Evolutionary conservation across 768 basidiomycete species (phyloP).

Genomic region (Kwoniella sp.): DNA sequence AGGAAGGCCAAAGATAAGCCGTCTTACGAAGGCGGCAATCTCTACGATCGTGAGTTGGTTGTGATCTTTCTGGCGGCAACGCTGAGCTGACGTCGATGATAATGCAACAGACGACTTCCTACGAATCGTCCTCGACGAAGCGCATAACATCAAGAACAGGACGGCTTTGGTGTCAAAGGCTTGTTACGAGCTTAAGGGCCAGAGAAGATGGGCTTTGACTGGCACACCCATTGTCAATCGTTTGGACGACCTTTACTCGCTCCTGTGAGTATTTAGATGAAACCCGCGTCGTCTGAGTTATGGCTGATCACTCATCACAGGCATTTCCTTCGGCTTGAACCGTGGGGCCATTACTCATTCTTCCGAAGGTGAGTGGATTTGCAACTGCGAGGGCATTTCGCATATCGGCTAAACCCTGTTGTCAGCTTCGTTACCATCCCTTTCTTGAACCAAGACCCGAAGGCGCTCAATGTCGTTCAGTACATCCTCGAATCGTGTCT

Average conservation of each 20-base stretch:
- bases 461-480: slow-evolving; percentile 92
- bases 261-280: slow-evolving; percentile 59
- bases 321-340: slow-evolving; percentile 57
- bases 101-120: slow-evolving; percentile 38
- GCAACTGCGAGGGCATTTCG: neutral
- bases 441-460: slow-evolving; percentile 85
- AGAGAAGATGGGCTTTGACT: slow-evolving; percentile 86
- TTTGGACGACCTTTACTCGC: slow-evolving; percentile 85
- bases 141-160: slow-evolving; percentile 90
- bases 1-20: slow-evolving; percentile 61
- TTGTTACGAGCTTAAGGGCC: slow-evolving; percentile 77
- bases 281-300: slow-evolving; percentile 59
- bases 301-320: slow-evolving; percentile 18
- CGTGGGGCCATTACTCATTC: slow-evolving; percentile 62
- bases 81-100: neutral
- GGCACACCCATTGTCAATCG: slow-evolving; percentile 96
- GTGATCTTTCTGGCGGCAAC: no score
- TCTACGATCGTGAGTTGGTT: slow-evolving; percentile 51
- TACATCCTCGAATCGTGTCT: slow-evolving; percentile 87
- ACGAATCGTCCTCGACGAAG: slow-evolving; percentile 68
- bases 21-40: slow-evolving; percentile 65
- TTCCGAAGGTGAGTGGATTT: slow-evolving; percentile 69
- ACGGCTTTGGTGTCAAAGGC: slow-evolving; percentile 59
- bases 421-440: slow-evolving; percentile 86
- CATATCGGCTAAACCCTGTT: no score